Evolutionary conservation across 2,329 filamentous ascomycete species (phyloP), one percentile per base, ranked within the genome.

Genomic region (Fusarium algeriense): DNA sequence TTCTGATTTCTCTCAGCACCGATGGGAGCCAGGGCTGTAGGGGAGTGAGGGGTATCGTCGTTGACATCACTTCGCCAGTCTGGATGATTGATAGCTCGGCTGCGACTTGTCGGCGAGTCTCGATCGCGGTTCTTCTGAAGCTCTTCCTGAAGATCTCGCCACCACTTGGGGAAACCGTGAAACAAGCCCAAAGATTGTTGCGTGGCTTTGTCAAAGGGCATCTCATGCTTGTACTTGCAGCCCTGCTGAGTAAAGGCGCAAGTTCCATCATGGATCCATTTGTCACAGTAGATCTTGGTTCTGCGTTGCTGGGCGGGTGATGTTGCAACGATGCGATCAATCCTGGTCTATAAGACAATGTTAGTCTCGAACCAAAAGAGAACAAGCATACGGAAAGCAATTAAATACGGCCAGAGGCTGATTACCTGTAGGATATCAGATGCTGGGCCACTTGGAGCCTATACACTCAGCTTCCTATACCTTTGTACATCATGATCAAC

Each of bases 171-270:
- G n/a, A 88, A 81, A 0, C 89, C 89, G 67, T 90, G 86, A 71
- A 89, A 90, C 2, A 97, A 87, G 0, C 95, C 95, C 5, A 97
- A 85, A 10, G 86, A 84, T 45, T 88, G 83, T 73, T 97, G 88
- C 2, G 90, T 92, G 1, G 85, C 83, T 54, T 85, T 85, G 70
- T 94, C 90, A 30, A 83, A 80, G 0, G 95, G 95, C 92, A 97
- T 97, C 79, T 96, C 93, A 79, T 97, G 95, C 82, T 94, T 95
- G 84, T 90, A 97, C 71, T 91, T 90, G 83, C 95, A 97, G 0
- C 95, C 94, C 77, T 95, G 91, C 79, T 97, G 93, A 6, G 88
- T 90, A 79, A 93, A 98, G 68, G 92, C 92, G 79, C 95, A 98
- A 45, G 93, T 89, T 23, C 94, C 94, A 64, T 92, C 91, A 74